Conservation (phyloP, 73 alveolate species). For the Paramecium octaurelia region DNA sequence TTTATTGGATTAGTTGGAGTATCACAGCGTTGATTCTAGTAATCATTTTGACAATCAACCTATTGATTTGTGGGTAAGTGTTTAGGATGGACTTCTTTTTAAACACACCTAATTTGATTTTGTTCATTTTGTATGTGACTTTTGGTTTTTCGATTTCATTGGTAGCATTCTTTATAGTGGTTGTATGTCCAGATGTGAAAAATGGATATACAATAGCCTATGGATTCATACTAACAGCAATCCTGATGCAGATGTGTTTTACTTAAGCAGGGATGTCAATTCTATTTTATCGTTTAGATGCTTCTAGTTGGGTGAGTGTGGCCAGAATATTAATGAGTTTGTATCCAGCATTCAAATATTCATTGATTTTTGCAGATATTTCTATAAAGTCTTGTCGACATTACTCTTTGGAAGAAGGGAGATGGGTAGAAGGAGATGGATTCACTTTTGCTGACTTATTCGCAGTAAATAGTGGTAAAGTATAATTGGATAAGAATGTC, state of each 20-base stretch:
- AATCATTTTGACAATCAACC: constrained; percentile 35
- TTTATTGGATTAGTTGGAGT: constrained; percentile 72
- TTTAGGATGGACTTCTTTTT: constrained; percentile 65
- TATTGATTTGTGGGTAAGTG: constrained; percentile 48
- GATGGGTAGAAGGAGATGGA: constrained; percentile 70
- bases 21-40: constrained; percentile 52
- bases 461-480: constrained; percentile 24
- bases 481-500: background rate
- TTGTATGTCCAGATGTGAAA: constrained; percentile 58
- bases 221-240: constrained; percentile 63
- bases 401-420: constrained; percentile 47
- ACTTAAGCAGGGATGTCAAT: constrained; percentile 60
- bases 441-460: constrained; percentile 52
- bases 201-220: constrained; percentile 66
- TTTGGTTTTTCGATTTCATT: constrained; percentile 58
- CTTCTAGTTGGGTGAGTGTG: constrained; percentile 52
- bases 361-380: constrained; percentile 60
- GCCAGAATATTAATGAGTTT: constrained; percentile 50
- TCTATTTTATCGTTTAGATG: constrained; percentile 49
- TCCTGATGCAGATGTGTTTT: constrained; percentile 60
- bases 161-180: constrained; percentile 63
- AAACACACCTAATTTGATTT: constrained; percentile 67
- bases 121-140: constrained; percentile 47
- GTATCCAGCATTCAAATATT: constrained; percentile 67
- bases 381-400: constrained; percentile 62